phyloP scores from a whole-genome alignment of 2,329 filamentous ascomycete species.

The Pseudopyricularia javanii region DNA sequence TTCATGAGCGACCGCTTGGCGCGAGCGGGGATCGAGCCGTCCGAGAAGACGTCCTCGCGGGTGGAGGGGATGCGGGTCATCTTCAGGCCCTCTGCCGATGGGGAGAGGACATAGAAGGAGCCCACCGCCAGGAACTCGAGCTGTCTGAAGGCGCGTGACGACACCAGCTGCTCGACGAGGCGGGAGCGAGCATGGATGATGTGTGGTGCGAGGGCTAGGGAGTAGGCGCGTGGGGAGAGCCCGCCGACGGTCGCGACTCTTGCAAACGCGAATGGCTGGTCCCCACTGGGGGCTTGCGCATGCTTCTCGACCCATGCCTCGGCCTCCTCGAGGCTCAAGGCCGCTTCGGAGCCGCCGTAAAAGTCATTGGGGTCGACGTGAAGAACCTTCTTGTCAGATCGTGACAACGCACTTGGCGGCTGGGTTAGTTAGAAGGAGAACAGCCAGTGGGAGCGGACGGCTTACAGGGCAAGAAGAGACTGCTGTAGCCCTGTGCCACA shows the following conservation, averaged over 20 bases:
- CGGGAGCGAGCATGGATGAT: conserved; percentile 74
- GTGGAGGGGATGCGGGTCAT: conserved; percentile 72
- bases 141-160: conserved; percentile 76
- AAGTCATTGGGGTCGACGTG: conserved; percentile 81
- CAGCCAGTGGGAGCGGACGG: conserved; percentile 12
- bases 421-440: conserved; percentile 5
- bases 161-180: conserved; percentile 70
- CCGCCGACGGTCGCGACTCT: conserved; percentile 31
- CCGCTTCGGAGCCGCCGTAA: conserved; percentile 79
- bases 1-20: conserved; percentile 86
- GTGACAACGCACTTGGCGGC: conserved; percentile 66
- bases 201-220: conserved; percentile 71
- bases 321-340: conserved; percentile 71
- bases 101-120: conserved; percentile 70
- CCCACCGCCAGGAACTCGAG: conserved; percentile 90
- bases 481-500: conserved; percentile 67
- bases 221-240: conserved; percentile 61
- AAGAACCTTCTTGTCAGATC: conserved; percentile 81
- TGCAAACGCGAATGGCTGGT: conserved; percentile 19
- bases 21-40: conserved; percentile 61
- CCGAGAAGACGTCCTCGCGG: conserved; percentile 82
- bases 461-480: conserved; percentile 69
- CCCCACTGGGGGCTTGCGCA: conserved; percentile 5
- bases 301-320: conserved; percentile 19
- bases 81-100: conserved; percentile 2